Evolutionary conservation across 2,329 filamentous ascomycete species (phyloP).

Genomic region (Hansfordia pulvinata): DNA sequence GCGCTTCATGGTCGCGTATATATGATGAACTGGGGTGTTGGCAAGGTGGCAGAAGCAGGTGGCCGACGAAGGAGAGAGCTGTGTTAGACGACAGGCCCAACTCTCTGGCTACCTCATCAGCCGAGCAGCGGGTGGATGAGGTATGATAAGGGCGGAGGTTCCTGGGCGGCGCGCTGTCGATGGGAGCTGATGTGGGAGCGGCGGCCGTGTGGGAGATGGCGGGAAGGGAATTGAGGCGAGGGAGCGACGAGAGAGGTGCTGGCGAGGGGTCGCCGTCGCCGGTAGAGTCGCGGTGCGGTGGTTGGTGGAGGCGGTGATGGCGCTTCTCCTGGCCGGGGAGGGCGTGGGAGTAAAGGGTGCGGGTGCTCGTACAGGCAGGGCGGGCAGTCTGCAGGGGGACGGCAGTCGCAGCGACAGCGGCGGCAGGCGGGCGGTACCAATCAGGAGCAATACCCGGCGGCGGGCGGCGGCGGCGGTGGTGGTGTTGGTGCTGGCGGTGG

Average conservation of each 20-base stretch:
- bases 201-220: slow-evolving; percentile 1
- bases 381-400: background rate
- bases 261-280: background rate
- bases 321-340: background rate
- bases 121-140: too few relatives aligned
- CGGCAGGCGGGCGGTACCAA: slow-evolving; percentile 1
- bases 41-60: too few relatives aligned
- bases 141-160: slow-evolving; percentile 23
- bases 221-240: background rate
- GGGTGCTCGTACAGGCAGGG: too few relatives aligned
- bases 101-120: too few relatives aligned
- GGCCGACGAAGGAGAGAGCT: too few relatives aligned
- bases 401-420: background rate
- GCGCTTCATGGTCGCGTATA: slow-evolving; percentile 96
- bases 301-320: background rate
- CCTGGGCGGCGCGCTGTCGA: slow-evolving; percentile 3
- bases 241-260: background rate
- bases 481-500: too few relatives aligned
- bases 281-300: background rate
- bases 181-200: too few relatives aligned
- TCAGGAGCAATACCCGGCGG: too few relatives aligned
- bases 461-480: background rate
- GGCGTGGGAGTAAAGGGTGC: background rate
- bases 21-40: too few relatives aligned
- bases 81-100: too few relatives aligned